phyloP scores from a whole-genome alignment of 1,284 basidiomycete species.

The Marasmius tenuissimus region DNA sequence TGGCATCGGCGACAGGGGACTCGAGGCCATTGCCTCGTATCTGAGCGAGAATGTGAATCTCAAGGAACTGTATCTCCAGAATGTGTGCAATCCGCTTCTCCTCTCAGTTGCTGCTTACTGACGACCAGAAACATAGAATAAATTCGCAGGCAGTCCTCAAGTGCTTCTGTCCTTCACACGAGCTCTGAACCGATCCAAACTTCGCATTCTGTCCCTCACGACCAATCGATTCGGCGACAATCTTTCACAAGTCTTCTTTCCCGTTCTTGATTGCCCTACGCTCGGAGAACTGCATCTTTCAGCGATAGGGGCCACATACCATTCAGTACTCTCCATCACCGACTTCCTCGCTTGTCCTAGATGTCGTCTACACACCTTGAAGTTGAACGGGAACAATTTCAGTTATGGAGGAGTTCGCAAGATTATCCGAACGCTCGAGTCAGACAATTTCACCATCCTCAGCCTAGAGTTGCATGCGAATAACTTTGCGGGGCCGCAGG shows the following conservation, averaged over 20 bases:
- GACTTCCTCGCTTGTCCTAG: conserved; percentile 53
- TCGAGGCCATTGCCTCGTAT: conserved; percentile 53
- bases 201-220: conserved; percentile 46
- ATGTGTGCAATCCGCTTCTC: conserved; percentile 39
- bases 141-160: conserved; percentile 36
- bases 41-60: conserved; percentile 47
- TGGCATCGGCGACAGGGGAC: conserved; percentile 51
- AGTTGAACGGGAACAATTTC: conserved; percentile 57
- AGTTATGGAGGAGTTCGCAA: conserved; percentile 42
- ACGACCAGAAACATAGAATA: conserved; percentile 36
- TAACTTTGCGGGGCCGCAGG: conserved; percentile 22
- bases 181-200: conserved; percentile 48
- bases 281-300: conserved; percentile 59
- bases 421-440: conserved; percentile 46
- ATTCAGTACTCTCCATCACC: conserved; percentile 42
- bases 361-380: conserved; percentile 51
- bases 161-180: conserved; percentile 36
- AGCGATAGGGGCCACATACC: conserved; percentile 47
- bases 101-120: not conserved
- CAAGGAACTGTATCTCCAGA: conserved; percentile 51
- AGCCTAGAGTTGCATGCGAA: conserved; percentile 56
- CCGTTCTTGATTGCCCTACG: conserved; percentile 41
- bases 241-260: conserved; percentile 52
- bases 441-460: conserved; percentile 49
- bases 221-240: conserved; percentile 45